Conservation (phyloP, 2,329 filamentous ascomycete species). For the Cladophialophora exuberans region DNA sequence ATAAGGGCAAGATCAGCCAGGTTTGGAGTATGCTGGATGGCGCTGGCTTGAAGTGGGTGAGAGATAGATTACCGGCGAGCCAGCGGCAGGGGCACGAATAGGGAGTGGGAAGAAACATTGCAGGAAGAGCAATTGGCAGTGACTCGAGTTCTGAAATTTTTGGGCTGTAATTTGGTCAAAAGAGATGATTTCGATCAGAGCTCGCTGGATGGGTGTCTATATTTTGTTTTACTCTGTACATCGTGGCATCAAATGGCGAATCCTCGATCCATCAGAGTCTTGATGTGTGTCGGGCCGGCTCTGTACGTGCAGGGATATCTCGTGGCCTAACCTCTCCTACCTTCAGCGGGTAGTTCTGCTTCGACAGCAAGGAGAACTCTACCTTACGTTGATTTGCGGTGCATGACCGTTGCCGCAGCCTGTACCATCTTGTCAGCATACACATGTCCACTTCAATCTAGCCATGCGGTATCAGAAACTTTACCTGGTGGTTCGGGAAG, state of each 20-base stretch:
- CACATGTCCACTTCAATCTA: background rate
- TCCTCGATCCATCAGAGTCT: background rate
- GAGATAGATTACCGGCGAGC: too few species aligned
- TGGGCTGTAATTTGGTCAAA: background rate
- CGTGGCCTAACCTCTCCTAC: background rate
- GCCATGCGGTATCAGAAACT: background rate
- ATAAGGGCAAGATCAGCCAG: conserved; percentile 20
- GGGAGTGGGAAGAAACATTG: background rate
- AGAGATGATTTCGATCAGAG: background rate
- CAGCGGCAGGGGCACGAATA: background rate
- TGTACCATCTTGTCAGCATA: background rate
- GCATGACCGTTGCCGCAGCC: conserved; percentile 37
- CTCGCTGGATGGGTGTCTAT: too few species aligned
- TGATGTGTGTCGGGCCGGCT: background rate
- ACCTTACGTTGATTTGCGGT: conserved; percentile 28
- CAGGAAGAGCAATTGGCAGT: too few species aligned
- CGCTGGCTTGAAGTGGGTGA: conserved; percentile 20
- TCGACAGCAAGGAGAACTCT: background rate
- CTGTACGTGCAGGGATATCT: background rate
- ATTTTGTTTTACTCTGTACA: too few species aligned
- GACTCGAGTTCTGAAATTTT: too few species aligned
- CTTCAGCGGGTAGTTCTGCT: background rate
- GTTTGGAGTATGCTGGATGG: conserved; percentile 26
- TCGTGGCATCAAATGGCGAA: too few species aligned
- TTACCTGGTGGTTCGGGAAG: conserved; percentile 80